These are phyloP conservation scores for Orbilia blumenaviensis DNA, from an alignment of 2,329 filamentous ascomycete genomes.

Conservation along the genomic window DNA sequence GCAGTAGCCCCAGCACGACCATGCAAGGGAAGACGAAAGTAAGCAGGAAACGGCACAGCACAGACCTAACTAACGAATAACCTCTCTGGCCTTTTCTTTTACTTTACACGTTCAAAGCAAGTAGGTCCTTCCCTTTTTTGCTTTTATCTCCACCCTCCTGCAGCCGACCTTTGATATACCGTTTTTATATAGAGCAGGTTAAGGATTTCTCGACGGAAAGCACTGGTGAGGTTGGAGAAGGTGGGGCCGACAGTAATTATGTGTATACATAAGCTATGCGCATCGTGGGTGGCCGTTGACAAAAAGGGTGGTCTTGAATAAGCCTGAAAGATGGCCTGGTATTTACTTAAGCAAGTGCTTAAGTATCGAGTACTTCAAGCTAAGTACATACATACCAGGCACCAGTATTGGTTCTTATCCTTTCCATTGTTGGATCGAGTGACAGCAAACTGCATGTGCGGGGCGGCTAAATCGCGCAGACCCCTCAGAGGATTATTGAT, in stretches of 20 bases:
- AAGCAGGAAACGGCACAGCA: constrained; percentile 47
- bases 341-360: too few species aligned
- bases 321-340: neutral
- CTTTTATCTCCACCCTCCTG: constrained; percentile 5
- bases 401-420: constrained; percentile 6
- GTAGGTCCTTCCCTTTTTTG: neutral
- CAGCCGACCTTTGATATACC: neutral
- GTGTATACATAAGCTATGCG: neutral
- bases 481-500: neutral
- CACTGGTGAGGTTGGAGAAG: neutral
- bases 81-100: constrained; percentile 1
- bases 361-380: too few species aligned
- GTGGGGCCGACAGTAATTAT: constrained; percentile 21
- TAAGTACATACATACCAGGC: too few species aligned
- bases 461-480: constrained; percentile 37
- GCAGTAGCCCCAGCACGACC: constrained; percentile 14
- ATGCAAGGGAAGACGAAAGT: constrained; percentile 45
- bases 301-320: neutral
- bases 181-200: neutral
- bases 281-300: neutral
- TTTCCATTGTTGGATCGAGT: constrained; percentile 8
- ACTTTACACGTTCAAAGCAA: neutral
- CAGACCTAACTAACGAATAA: constrained; percentile 11
- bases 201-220: constrained; percentile 1
- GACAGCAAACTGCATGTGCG: neutral